Percentiles rank a stretch among this genome's conserved stretches.
phyloP scores from a whole-genome alignment of 768 basidiomycete genomes.

The Udeniomyces megalosporus region DNA sequence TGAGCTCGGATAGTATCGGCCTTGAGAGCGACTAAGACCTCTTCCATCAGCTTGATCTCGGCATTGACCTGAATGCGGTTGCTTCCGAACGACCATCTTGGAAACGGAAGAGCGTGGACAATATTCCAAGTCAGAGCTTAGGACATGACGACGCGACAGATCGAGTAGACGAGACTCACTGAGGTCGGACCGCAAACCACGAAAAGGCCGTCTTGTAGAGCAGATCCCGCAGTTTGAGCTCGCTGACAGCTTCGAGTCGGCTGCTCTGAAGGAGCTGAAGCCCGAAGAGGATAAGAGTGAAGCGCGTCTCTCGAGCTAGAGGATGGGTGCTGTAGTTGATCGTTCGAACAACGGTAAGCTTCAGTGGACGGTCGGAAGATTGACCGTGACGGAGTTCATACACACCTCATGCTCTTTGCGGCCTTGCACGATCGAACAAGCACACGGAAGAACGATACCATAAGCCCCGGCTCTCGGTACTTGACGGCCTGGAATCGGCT shows the following conservation, averaged over 20 bases:
- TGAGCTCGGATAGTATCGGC: constrained; percentile 50
- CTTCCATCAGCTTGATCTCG: constrained; percentile 70
- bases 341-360: neutral
- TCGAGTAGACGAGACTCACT: constrained; percentile 42
- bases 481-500: constrained; percentile 87
- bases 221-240: constrained; percentile 53
- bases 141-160: neutral
- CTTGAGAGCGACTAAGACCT: constrained; percentile 63
- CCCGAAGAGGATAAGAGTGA: constrained; percentile 79
- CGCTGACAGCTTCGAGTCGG: constrained; percentile 63
- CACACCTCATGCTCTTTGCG: constrained; percentile 56
- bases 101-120: neutral
- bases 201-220: constrained; percentile 67
- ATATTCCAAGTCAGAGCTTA: too few species aligned
- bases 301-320: constrained; percentile 73
- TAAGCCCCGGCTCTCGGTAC: constrained; percentile 66
- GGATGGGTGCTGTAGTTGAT: constrained; percentile 57
- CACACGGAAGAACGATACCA: constrained; percentile 70
- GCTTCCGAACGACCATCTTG: constrained; percentile 90
- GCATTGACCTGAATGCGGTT: constrained; percentile 77
- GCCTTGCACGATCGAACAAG: constrained; percentile 63
- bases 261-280: constrained; percentile 84
- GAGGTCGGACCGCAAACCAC: constrained; percentile 88
- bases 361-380: neutral
- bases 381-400: neutral